Base-by-base conservation (phyloP, 768 basidiomycete genomes). In the Amanita muscaria region DNA sequence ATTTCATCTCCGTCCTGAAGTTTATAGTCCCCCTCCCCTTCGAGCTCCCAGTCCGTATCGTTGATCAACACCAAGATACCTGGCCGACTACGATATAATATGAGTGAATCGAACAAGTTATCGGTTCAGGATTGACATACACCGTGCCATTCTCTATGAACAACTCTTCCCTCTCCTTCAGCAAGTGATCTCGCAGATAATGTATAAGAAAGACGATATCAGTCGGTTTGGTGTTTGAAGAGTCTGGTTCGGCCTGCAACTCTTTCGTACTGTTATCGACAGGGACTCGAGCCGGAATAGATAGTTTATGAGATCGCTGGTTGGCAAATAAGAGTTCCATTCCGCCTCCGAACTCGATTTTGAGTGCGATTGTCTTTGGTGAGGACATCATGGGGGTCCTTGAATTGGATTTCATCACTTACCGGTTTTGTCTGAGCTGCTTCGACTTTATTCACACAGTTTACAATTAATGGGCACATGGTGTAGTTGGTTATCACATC, bases 31-130 rank as follows among this genome's bases (percentile, higher is more conserved):
- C 88, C 82, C 60, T 97, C 94, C 25, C 90, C 91, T 60, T 97
- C 94, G 5, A 98, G 70, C 62, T 98, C 93, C 94, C 94, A 97
- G 55, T 98, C 94, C 1, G 88, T 88, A 54, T 94, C 88, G 56
- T 98, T 98, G 43, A 99, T 79, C n/a, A 99, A 70, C 3, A 98
- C 94, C 3, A 99, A 70, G 29, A 99, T 96, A 0, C 96, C 96
- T 0, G 96, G 96, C 7, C 96, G 91, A 30, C 96, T 94, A 56
- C 1, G 24, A 30, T 9, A n/a, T 39, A 22, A 31, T 5, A 22
- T 15, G n/a, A 37, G 45, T 47, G n/a, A n/a, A 4, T 12, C n/a
- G 19, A 16, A 16, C 16, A 54, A 18, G 9, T 14, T 10, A 37
- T 27, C 23, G 42, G 36, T 15, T 36, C 27, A 2, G 9, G 33